Base-by-base conservation (phyloP, 179 eudicot species). In the Corrigiola litoralis region DNA sequence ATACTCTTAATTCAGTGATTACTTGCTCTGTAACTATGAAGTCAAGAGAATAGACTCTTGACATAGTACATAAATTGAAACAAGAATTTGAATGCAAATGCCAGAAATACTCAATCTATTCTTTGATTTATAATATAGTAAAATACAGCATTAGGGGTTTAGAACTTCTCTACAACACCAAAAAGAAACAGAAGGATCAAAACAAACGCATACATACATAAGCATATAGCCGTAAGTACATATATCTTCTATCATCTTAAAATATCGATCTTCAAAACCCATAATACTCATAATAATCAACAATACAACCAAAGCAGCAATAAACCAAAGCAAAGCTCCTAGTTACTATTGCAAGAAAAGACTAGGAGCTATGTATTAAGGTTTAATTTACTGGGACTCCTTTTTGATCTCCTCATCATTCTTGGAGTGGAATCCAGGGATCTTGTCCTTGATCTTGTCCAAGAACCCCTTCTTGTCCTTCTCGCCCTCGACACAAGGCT, bases 381-480 rank as follows among this genome's bases (percentile, higher is more conserved):
- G 16, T 44, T 32, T 17, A 32, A 1, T 34, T 25, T 17, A 63
- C 11, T 61, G 12, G 3, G 21, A 25, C 14, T 46, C 50, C 27
- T 27, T 46, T 18, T 36, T 57, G 11, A 70, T 79, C 63, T 79
- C 88, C 21, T 81, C 84, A 23, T 48, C 79, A 67, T 45, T 24
- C 84, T 86, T 83, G 12, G 77, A 17, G 59, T 82, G 80, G 66
- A 79, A 76, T 32, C 92, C 87, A 27, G 88, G 87, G 14, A 86
- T 73, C 77, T 86, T 84, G 46, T 84, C 92, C 74, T 86, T 86
- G 50, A 84, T 86, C 80, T 84, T 86, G 31, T 84, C 92, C 72
- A 86, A 18, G 56, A 83, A 66, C 3, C 88, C 88, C 74, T 86
- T 84, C 72, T 83, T 85, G 72, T 85, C 85, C 74, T 77, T 75